Percentiles rank a stretch among this genome's conserved stretches.
Conservation (phyloP, 441 rosid species). For the Mallotus repandus region DNA sequence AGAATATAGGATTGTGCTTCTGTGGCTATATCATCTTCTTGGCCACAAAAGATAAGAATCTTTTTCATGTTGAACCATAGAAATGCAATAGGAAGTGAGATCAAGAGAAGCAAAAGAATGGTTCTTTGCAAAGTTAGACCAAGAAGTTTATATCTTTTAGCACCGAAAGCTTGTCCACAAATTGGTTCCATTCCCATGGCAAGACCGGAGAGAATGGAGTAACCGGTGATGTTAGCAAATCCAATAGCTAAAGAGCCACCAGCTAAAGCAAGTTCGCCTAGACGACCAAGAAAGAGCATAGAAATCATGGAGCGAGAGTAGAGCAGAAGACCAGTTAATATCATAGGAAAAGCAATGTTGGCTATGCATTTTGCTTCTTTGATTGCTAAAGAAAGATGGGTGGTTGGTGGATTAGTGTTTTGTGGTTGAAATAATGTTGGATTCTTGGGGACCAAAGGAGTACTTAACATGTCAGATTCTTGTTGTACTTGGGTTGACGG, state of each 20-base stretch:
- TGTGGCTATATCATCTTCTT: conserved; percentile 58
- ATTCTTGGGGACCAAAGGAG: conserved; percentile 38
- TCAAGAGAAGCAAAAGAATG: conserved; percentile 56
- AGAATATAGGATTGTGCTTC: conserved; percentile 67
- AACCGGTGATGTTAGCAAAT: conserved; percentile 88
- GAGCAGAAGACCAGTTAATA: conserved; percentile 69
- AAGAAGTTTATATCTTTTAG: conserved; percentile 63
- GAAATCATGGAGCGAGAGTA: conserved; percentile 92
- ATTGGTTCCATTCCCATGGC: conserved; percentile 95
- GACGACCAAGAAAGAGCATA: conserved; percentile 87
- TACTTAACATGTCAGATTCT: conserved; percentile 8
- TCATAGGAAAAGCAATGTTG: conserved; percentile 65
- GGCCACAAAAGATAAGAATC: conserved; percentile 65
- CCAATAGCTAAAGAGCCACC: conserved; percentile 89
- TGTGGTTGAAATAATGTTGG: conserved; percentile 30
- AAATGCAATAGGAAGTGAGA: conserved; percentile 59
- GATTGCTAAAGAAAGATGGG: conserved; percentile 37
- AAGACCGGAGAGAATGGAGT: conserved; percentile 81
- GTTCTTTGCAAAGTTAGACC: conserved; percentile 77
- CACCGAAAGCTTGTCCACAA: conserved; percentile 94
- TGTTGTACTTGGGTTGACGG: conserved; percentile 9
- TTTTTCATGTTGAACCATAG: conserved; percentile 75
- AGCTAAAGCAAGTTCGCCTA: conserved; percentile 74
- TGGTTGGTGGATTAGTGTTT: conserved; percentile 21
- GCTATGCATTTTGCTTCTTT: conserved; percentile 58